These are phyloP conservation scores for Pachysandra terminalis DNA, from an alignment of 164 flowering plant species.

Conservation along the genomic window DNA sequence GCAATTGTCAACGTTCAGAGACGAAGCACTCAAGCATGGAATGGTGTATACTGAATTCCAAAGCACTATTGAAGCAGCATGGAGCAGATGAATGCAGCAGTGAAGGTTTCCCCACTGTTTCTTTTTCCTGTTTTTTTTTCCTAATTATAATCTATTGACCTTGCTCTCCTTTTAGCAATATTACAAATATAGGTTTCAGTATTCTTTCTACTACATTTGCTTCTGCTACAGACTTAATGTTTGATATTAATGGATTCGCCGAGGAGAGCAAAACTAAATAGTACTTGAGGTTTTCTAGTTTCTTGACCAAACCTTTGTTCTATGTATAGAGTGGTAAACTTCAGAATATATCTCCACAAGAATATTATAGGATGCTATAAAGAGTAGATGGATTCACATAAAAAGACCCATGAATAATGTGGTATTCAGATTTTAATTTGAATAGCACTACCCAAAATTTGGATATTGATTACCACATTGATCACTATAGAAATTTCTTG, in stretches of 20 bases:
- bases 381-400: background rate
- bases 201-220: background rate
- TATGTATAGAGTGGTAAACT: no score
- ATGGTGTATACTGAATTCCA: constrained; percentile 12
- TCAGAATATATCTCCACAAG: no score
- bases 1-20: constrained; percentile 42
- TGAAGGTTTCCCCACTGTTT: constrained; percentile 52
- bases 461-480: background rate
- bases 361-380: background rate
- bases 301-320: background rate
- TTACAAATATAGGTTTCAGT: no score
- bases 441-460: background rate
- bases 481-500: background rate
- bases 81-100: constrained; percentile 14
- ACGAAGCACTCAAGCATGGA: constrained; percentile 30
- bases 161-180: no score
- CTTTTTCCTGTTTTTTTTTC: background rate
- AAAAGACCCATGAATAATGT: background rate
- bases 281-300: background rate
- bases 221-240: background rate
- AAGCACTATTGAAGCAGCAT: constrained; percentile 18
- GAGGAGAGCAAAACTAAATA: background rate
- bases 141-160: background rate
- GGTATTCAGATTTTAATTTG: background rate
- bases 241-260: background rate